Evolutionary conservation across 2,329 filamentous ascomycete species (phyloP), one percentile per base, ranked within the genome.

Genomic region (Nemania diffusa): DNA sequence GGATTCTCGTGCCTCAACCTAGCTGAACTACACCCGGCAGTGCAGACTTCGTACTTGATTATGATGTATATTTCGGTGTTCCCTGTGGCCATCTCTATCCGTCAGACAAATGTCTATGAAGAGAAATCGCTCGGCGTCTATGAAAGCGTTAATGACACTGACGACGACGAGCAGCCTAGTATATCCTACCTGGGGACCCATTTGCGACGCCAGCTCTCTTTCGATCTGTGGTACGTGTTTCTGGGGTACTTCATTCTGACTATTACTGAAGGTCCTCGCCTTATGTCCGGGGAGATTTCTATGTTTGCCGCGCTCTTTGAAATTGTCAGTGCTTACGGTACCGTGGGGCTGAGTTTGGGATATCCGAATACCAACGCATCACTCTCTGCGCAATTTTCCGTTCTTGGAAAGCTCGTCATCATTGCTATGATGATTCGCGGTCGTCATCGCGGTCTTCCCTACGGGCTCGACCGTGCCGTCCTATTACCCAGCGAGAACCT

Each of bases 21-120:
- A 44, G 83, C 91, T 1, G 81, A 87, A 0, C 83, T 99, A 1
- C 94, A 98, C 72, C 94, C 96, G 0, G 96, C 92, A 2, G 93
- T 97, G 65, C 94, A 97, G 75, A 93, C 97, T 15, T 93, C 94
- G 26, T 98, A 97, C 81, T 84, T 98, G 80, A 90, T 98, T 79
- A 98, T 98, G 96, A 98, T 98, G 96, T 98, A 98, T 80, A 97
- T 98, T 69, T 97, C 94, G 65, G 92, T 97, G 67, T 97, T 97
- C 73, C 95, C 95, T 5, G 97, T 98, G 73, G 95, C 96, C 77
- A 98, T 98, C 74, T 96, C 92, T 6, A 92, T 98, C 74, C 93
- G 95, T 60, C 87, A 92, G 71, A 97, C 95, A 65, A 98, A 98
- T 77, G 95, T 97, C 2, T 98, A 98, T 82, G 95, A 97, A 79